Conservation (phyloP, 345 rosid species). For the Eucalyptus sideroxylon region DNA sequence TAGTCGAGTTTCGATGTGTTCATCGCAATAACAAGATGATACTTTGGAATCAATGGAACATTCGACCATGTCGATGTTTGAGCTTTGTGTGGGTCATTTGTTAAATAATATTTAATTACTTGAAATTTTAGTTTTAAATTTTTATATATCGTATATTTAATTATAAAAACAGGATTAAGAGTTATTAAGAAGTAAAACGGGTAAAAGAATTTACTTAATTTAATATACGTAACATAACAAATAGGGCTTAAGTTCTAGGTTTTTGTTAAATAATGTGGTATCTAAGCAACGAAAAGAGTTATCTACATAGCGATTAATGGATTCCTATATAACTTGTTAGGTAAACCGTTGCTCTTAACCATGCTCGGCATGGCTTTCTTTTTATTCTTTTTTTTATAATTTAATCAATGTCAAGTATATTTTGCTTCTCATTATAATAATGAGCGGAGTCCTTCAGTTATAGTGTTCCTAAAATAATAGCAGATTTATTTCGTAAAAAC, state of each 20-base stretch:
- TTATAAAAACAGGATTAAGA: neutral
- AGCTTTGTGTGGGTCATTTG: neutral
- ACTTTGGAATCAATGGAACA: neutral
- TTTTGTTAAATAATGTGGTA: neutral
- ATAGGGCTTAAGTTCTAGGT: neutral
- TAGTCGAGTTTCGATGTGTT: neutral
- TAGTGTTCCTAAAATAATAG: too few relatives aligned
- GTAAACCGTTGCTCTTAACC: too few relatives aligned
- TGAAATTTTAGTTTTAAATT: neutral
- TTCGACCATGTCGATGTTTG: neutral
- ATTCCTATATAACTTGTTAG: too few relatives aligned
- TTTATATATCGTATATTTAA: neutral
- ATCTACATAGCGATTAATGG: too few relatives aligned
- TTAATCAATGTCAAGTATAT: too few relatives aligned
- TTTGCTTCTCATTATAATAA: too few relatives aligned
- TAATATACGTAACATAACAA: neutral
- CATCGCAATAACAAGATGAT: neutral
- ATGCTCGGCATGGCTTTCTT: too few relatives aligned
- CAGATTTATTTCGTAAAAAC: too few relatives aligned
- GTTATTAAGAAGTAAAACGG: neutral
- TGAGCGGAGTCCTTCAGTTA: too few relatives aligned
- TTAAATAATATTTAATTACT: neutral
- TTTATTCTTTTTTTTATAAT: too few relatives aligned
- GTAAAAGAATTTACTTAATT: neutral
- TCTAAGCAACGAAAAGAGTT: too few relatives aligned